These are phyloP conservation scores for Fusarium musae DNA, from an alignment of 2,329 filamentous ascomycete species.

Conservation along the genomic window DNA sequence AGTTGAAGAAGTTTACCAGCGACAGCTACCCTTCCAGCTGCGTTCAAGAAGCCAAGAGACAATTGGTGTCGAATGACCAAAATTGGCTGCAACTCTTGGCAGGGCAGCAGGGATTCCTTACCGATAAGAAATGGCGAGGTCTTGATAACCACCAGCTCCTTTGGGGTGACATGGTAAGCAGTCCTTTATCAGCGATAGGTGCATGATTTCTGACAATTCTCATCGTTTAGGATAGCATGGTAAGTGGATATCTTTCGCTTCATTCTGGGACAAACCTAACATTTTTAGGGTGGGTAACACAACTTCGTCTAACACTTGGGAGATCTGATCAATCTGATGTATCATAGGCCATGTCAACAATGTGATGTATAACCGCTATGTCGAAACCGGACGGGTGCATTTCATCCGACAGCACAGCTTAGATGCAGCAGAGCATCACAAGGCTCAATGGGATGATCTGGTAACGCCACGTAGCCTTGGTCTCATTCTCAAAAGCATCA, in stretches of 20 bases:
- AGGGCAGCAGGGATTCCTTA: constrained; percentile 19
- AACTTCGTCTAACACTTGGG: accelerated
- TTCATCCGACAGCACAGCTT: constrained; percentile 19
- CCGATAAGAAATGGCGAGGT: constrained; percentile 20
- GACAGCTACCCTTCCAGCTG: background rate
- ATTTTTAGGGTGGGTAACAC: background rate
- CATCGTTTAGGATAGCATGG: constrained; percentile 22
- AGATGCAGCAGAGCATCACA: constrained; percentile 7
- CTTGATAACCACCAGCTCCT: constrained; percentile 25
- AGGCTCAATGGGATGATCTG: constrained; percentile 21
- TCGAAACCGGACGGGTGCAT: constrained; percentile 24
- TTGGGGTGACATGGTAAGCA: constrained; percentile 33
- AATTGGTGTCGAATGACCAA: background rate
- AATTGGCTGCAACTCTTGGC: constrained; percentile 25
- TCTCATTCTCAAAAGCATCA: constrained; percentile 33
- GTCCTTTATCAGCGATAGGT: too few species aligned
- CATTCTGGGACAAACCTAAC: background rate
- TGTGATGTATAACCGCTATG: constrained; percentile 34
- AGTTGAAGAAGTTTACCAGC: background rate
- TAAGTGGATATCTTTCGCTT: accelerated
- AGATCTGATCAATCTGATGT: background rate
- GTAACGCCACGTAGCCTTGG: constrained; percentile 8
- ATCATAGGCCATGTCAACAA: constrained; percentile 29
- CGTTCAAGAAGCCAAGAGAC: background rate
- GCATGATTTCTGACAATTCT: background rate